Conservation (phyloP, 768 basidiomycete species). For the Trametes villosa region DNA sequence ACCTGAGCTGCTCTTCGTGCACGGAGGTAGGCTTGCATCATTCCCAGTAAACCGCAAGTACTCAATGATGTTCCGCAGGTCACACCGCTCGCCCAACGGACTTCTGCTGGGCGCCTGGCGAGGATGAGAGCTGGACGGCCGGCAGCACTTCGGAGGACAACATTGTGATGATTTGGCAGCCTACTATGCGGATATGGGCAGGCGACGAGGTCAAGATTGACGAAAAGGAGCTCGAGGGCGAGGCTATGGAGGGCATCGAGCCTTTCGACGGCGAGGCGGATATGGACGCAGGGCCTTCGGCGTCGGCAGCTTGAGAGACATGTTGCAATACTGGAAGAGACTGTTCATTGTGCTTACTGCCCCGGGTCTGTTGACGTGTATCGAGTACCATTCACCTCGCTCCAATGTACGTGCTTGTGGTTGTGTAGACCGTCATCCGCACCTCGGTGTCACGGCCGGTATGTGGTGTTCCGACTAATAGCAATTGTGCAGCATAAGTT, state of each 20-base stretch:
- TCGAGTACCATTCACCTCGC: not conserved
- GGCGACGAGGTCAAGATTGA: constrained; percentile 86
- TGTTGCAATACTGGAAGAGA: not conserved
- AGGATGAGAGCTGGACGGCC: constrained; percentile 82
- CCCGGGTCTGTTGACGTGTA: not conserved
- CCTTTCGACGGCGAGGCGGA: constrained; percentile 33
- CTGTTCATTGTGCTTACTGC: not conserved
- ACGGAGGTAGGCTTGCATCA: constrained; percentile 68
- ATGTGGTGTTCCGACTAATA: not conserved
- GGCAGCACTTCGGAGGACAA: constrained; percentile 96
- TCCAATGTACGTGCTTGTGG: not conserved
- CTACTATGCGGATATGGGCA: constrained; percentile 92
- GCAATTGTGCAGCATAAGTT: constrained; percentile 23
- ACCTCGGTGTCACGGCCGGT: not conserved
- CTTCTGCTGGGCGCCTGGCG: constrained; percentile 92
- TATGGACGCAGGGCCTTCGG: constrained; percentile 8
- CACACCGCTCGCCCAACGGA: constrained; percentile 91
- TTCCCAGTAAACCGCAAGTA: not conserved
- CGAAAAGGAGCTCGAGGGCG: constrained; percentile 82
- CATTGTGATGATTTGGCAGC: constrained; percentile 96
- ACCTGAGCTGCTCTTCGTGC: constrained; percentile 93
- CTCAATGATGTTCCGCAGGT: constrained; percentile 47
- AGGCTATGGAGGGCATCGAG: constrained; percentile 79
- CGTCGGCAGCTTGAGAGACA: constrained; percentile 2
- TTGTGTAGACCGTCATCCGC: not conserved